Evolutionary conservation across 495 filamentous ascomycete genomes (phyloP).

Genomic region (Neurospora cerealis): DNA sequence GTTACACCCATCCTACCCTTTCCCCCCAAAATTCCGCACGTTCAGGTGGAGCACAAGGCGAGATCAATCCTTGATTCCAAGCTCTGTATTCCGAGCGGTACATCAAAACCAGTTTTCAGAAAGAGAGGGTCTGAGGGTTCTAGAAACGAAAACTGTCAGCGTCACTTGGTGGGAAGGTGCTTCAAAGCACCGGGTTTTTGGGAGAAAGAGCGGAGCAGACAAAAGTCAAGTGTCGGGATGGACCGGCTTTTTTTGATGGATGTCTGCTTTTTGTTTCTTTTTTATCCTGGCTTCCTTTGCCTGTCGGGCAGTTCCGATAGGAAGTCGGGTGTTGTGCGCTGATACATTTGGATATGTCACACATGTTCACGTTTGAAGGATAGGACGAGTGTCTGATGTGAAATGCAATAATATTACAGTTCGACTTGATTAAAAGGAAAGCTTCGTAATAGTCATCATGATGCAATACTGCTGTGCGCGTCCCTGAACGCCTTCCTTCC

Average conservation of each 20-base stretch:
- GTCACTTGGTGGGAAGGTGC: background rate
- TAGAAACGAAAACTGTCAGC: background rate
- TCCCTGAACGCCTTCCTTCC: background rate
- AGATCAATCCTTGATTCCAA: slow-evolving; percentile 49
- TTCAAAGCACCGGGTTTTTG: background rate
- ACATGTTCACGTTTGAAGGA: background rate
- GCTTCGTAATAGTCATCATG: background rate
- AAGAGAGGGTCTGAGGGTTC: too few species aligned
- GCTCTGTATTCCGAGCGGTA: slow-evolving; percentile 58
- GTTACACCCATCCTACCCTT: background rate
- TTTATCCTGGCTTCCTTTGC: background rate
- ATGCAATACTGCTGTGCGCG: background rate
- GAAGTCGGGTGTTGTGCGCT: background rate
- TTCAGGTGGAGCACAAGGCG: slow-evolving; percentile 55
- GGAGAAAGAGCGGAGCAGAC: too few species aligned
- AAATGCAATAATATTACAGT: background rate
- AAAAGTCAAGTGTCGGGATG: too few species aligned
- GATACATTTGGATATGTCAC: background rate
- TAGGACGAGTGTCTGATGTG: background rate
- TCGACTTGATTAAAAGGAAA: background rate
- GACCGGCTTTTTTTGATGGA: too few species aligned
- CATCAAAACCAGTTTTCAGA: slow-evolving; percentile 23
- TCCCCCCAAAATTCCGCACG: slow-evolving; percentile 32
- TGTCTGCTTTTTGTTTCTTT: background rate
- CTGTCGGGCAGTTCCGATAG: background rate